Conservation (phyloP, 108 stramenopile genomes). For the Discostella stelligeroides region DNA sequence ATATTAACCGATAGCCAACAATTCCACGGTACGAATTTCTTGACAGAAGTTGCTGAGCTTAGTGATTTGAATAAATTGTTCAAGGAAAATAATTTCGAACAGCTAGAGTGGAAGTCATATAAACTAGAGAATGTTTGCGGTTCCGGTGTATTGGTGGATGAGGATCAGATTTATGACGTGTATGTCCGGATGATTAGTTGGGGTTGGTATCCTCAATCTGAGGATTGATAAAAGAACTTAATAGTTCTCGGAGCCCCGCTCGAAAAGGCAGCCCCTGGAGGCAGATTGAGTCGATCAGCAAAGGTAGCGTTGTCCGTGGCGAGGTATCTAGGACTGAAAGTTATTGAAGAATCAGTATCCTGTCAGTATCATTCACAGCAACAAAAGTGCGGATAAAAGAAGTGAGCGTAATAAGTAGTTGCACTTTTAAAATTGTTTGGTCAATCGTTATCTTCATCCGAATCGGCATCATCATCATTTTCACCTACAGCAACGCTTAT, state of each 20-base stretch:
- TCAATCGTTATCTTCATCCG: slow-evolving; percentile 54
- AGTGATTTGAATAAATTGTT: slow-evolving; percentile 27
- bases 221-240: neutral
- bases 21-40: slow-evolving; percentile 68
- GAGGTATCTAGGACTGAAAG: no score
- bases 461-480: slow-evolving; percentile 60
- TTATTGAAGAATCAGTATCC: no score
- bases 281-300: no score
- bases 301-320: no score
- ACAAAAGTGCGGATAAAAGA: no score
- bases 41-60: slow-evolving; percentile 39
- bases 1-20: slow-evolving; percentile 81
- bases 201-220: slow-evolving; percentile 45
- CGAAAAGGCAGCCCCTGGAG: no score
- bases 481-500: slow-evolving; percentile 80
- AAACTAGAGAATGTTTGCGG: slow-evolving; percentile 55
- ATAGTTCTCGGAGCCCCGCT: no score
- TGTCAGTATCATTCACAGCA: no score
- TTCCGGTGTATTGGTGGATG: slow-evolving; percentile 75
- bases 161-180: slow-evolving; percentile 79
- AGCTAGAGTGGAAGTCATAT: slow-evolving; percentile 51
- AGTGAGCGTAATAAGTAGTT: no score
- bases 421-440: no score
- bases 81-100: slow-evolving; percentile 15
- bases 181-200: slow-evolving; percentile 66